Conservation (phyloP, 2,329 filamentous ascomycete genomes). For the Sarocladiaceae sp. region DNA sequence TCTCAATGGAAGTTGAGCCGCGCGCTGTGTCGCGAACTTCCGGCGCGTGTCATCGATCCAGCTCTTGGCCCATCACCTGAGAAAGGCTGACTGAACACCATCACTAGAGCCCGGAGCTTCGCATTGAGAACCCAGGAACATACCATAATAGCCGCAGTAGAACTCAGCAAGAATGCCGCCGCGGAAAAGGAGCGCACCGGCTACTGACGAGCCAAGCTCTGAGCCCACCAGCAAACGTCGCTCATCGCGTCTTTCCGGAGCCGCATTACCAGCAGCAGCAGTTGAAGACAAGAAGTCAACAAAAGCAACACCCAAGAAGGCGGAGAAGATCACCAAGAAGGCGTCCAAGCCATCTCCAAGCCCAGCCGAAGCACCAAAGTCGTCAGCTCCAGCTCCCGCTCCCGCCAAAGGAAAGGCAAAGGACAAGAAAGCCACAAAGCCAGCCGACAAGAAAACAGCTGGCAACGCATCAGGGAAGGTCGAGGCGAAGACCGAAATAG, state of each 20-base stretch:
- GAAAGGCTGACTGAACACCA: too few species aligned
- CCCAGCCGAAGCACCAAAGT: not conserved
- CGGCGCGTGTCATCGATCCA: too few species aligned
- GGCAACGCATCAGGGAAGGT: not conserved
- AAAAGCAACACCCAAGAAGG: too few species aligned
- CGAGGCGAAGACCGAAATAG: not conserved
- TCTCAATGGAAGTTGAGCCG: too few species aligned
- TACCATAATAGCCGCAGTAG: too few species aligned
- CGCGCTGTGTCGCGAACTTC: too few species aligned
- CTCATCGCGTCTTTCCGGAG: constrained; percentile 19
- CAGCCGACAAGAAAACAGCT: not conserved
- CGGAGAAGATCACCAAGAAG: not conserved
- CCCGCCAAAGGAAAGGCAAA: constrained; percentile 4
- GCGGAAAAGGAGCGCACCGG: constrained; percentile 15
- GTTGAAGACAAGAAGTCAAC: constrained; percentile 3
- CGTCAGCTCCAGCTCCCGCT: not conserved
- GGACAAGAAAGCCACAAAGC: constrained; percentile 9
- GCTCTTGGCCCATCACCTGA: too few species aligned
- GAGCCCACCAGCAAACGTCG: constrained; percentile 22
- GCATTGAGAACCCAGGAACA: too few species aligned
- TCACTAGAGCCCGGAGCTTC: too few species aligned
- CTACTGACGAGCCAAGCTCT: constrained; percentile 9
- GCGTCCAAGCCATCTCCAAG: not conserved
- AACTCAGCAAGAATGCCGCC: too few species aligned
- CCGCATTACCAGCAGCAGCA: not conserved